phyloP scores from a whole-genome alignment of 495 filamentous ascomycete species.

The Penicillium riverlandense region DNA sequence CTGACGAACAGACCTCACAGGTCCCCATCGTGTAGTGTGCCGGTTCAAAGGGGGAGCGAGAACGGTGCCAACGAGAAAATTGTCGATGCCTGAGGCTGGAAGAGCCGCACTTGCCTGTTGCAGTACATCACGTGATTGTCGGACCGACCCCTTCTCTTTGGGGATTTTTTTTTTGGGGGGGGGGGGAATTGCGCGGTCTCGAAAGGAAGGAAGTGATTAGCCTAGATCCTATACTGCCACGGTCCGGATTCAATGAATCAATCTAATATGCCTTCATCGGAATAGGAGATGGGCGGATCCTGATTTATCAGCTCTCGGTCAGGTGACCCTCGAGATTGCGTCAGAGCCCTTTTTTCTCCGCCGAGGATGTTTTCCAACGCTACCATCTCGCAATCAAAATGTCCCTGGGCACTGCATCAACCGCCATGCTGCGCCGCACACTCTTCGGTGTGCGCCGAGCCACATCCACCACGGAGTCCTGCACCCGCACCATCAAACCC shows the following conservation, averaged over 20 bases:
- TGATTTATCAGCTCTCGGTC: slow-evolving; percentile 29
- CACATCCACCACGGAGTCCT: slow-evolving; percentile 18
- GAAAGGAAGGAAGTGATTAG: too few relatives aligned
- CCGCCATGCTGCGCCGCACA: slow-evolving; percentile 28
- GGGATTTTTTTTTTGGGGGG: too few relatives aligned
- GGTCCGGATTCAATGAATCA: too few relatives aligned
- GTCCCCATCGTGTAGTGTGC: slow-evolving; percentile 17
- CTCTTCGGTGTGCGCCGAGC: slow-evolving; percentile 20
- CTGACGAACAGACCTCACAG: slow-evolving; percentile 53
- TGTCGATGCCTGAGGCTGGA: too few relatives aligned
- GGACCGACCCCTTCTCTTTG: too few relatives aligned
- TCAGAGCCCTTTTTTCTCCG: slow-evolving; percentile 22
- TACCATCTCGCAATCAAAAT: slow-evolving; percentile 6
- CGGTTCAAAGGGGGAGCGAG: too few relatives aligned
- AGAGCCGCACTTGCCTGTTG: too few relatives aligned
- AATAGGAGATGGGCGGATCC: slow-evolving; percentile 13
- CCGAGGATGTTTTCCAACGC: slow-evolving; percentile 7
- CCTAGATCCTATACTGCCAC: too few relatives aligned
- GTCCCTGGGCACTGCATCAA: slow-evolving; percentile 28
- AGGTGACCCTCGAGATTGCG: slow-evolving; percentile 30
- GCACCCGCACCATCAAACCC: slow-evolving; percentile 20
- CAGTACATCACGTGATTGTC: too few relatives aligned
- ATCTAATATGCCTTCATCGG: too few relatives aligned
- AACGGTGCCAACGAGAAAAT: too few relatives aligned
- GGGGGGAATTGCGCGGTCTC: too few relatives aligned